phyloP scores from a whole-genome alignment of 169 alveolate genomes.

The Babesia sp. region DNA sequence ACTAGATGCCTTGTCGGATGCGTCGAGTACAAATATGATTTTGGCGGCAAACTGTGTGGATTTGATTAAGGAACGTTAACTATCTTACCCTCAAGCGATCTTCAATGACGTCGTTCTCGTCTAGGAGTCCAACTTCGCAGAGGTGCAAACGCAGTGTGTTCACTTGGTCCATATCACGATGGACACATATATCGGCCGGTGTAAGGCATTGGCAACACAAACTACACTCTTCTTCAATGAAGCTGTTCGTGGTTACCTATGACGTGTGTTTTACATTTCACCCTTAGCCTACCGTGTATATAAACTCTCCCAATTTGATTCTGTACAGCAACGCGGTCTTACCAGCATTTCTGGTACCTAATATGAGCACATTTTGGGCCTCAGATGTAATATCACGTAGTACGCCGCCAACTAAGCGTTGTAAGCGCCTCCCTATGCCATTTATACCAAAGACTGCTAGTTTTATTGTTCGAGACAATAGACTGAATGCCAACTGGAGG shows the following conservation, averaged over 20 bases:
- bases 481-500: slow-evolving; percentile 24
- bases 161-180: not conserved
- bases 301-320: slow-evolving; percentile 59
- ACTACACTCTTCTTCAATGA: slow-evolving; percentile 41
- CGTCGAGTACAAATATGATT: slow-evolving; percentile 5
- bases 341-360: slow-evolving; percentile 57
- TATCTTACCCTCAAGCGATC: slow-evolving; percentile 18
- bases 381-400: not conserved
- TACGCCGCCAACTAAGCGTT: not conserved
- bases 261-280: too few relatives aligned
- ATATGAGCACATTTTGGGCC: slow-evolving; percentile 26
- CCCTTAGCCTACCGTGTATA: slow-evolving; percentile 36
- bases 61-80: not conserved
- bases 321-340: slow-evolving; percentile 62
- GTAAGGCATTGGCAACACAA: slow-evolving; percentile 41
- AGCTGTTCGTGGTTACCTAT: slow-evolving; percentile 49
- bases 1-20: not conserved
- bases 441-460: not conserved
- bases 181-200: slow-evolving; percentile 23
- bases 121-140: slow-evolving; percentile 25
- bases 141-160: slow-evolving; percentile 7
- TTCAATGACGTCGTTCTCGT: slow-evolving; percentile 26
- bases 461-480: not conserved
- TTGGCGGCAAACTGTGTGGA: slow-evolving; percentile 3
- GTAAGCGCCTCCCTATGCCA: not conserved